A percentile compares a stretch with the other conserved stretches of the same genome.
Conservation (phyloP, 805 yeast genomes). For the Schwanniomyces vanrijiae region DNA sequence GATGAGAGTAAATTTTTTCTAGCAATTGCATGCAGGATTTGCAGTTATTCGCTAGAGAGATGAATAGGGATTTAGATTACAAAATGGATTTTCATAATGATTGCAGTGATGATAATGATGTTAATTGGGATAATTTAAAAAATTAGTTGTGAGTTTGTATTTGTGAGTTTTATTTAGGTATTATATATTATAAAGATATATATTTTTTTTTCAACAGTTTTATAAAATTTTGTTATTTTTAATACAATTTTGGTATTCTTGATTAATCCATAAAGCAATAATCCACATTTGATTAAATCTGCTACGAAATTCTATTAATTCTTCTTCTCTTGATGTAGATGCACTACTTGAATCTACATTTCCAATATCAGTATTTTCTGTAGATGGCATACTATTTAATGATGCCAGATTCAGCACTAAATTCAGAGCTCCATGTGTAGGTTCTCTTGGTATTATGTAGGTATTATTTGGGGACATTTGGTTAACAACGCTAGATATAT, state of each 20-base stretch:
- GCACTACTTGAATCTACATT: neutral
- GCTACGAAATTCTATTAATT: slow-evolving; percentile 16
- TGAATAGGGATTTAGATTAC: no score
- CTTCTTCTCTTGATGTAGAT: neutral
- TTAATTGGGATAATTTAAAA: no score
- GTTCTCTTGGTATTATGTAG: no score
- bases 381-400: neutral
- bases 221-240: neutral
- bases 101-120: no score
- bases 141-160: no score
- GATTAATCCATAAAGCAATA: slow-evolving; percentile 16
- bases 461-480: no score
- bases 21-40: slow-evolving; percentile 2
- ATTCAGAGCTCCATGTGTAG: neutral
- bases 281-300: slow-evolving; percentile 30
- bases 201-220: neutral
- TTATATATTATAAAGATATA: no score
- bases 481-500: neutral
- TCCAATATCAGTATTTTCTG: neutral
- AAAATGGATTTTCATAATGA: no score
- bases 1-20: slow-evolving; percentile 6
- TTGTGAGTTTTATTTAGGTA: no score
- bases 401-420: neutral
- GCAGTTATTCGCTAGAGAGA: no score
- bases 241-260: slow-evolving; percentile 8